Conservation (phyloP, 2,329 filamentous ascomycete genomes). For the Erysiphe neolycopersici region DNA sequence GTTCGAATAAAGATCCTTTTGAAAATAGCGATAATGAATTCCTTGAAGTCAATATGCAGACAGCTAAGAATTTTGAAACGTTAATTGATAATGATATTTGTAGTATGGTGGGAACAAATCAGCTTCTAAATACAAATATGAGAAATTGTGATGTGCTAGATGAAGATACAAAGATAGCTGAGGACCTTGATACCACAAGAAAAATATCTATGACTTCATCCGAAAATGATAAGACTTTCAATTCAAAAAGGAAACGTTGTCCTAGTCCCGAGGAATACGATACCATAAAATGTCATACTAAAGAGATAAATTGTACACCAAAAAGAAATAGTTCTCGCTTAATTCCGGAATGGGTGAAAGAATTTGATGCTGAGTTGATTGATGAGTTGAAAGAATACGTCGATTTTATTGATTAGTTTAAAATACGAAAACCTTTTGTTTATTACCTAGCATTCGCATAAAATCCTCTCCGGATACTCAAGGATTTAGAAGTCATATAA, state of each 20-base stretch:
- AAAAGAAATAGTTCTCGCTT: neutral
- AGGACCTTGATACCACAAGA: neutral
- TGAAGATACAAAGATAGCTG: neutral
- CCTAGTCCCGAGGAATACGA: slow-evolving; percentile 2
- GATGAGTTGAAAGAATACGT: slow-evolving; percentile 11
- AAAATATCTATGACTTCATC: neutral
- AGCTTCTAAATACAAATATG: neutral
- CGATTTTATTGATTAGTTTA: slow-evolving; percentile 9
- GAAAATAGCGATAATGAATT: neutral
- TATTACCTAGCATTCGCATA: too few relatives aligned
- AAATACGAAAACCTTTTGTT: too few relatives aligned
- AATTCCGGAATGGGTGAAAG: slow-evolving; percentile 11
- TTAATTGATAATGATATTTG: neutral
- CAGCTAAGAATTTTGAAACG: neutral
- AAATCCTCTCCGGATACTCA: too few relatives aligned
- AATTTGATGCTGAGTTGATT: slow-evolving; percentile 13
- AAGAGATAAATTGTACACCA: neutral
- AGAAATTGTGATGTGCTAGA: neutral
- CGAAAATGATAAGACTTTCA: neutral
- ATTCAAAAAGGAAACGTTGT: slow-evolving; percentile 4
- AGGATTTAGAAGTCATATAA: too few relatives aligned
- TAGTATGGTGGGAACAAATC: neutral
- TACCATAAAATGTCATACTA: slow-evolving; percentile 5
- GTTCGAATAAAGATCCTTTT: neutral
- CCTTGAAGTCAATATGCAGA: neutral